Conservation (phyloP, 257 asterid species). For the Solanum paucissectum region DNA sequence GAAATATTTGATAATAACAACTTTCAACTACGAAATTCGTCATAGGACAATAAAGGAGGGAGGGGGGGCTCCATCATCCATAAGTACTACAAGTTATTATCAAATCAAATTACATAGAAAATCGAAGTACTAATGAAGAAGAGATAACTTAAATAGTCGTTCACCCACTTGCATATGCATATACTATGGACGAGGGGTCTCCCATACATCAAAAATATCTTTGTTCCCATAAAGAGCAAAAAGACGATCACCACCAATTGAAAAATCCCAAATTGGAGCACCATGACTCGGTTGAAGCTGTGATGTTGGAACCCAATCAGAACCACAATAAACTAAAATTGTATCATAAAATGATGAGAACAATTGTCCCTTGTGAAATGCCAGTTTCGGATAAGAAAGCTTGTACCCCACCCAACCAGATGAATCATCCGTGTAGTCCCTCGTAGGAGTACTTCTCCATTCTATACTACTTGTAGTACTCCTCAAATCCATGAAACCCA, state of each 20-base stretch:
- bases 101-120: neutral
- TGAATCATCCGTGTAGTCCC: neutral
- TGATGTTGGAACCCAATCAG: constrained; percentile 64
- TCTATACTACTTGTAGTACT: constrained; percentile 24
- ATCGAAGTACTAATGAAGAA: neutral
- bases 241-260: constrained; percentile 71
- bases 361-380: constrained; percentile 58
- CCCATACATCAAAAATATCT: constrained; percentile 73
- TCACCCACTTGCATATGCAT: neutral
- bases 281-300: constrained; percentile 52
- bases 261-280: constrained; percentile 34
- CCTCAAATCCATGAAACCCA: constrained; percentile 82
- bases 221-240: constrained; percentile 69
- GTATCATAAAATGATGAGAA: constrained; percentile 70
- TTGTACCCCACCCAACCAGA: no score
- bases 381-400: constrained; percentile 61
- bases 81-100: no score
- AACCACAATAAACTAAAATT: constrained; percentile 67
- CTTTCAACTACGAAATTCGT: no score
- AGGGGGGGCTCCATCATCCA: no score
- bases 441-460: neutral
- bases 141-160: neutral
- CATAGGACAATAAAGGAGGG: no score
- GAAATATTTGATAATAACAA: no score
- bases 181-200: constrained; percentile 38